Percentiles rank a stretch among this genome's conserved stretches.
These are phyloP conservation scores for Medicago arabica DNA, from an alignment of 306 rosid species.

Conservation along the genomic window DNA sequence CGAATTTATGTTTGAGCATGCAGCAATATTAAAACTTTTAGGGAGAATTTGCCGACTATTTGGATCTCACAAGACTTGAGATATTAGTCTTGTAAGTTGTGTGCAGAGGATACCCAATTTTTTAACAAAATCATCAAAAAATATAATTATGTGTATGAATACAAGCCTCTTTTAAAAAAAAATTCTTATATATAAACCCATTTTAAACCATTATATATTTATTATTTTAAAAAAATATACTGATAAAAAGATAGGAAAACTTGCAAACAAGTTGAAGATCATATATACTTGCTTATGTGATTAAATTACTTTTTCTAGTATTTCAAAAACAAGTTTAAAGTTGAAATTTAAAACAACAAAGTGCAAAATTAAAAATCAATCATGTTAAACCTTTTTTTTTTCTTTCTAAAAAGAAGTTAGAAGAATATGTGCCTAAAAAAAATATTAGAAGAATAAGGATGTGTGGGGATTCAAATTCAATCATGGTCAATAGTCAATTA, in stretches of 20 bases:
- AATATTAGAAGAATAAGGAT: neutral
- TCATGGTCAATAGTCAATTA: constrained; percentile 1
- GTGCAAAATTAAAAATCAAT: neutral
- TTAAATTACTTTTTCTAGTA: neutral
- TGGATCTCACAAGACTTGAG: too few species aligned
- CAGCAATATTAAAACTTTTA: too few species aligned
- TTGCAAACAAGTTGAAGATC: neutral
- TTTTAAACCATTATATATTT: too few species aligned
- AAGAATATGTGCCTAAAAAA: neutral
- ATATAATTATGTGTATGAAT: too few species aligned
- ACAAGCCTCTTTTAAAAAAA: too few species aligned
- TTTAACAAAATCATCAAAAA: too few species aligned
- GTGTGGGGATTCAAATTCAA: neutral
- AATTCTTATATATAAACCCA: too few species aligned
- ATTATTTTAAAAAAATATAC: too few species aligned
- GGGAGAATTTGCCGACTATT: too few species aligned
- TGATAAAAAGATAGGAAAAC: neutral
- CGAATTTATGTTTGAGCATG: too few species aligned
- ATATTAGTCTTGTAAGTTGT: too few species aligned
- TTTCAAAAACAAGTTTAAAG: neutral
- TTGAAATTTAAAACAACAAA: neutral
- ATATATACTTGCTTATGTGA: neutral
- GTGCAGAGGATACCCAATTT: too few species aligned
- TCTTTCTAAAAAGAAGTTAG: neutral
- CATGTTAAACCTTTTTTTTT: neutral